phyloP scores from a whole-genome alignment of 441 rosid genomes.

The California macrophylla region DNA sequence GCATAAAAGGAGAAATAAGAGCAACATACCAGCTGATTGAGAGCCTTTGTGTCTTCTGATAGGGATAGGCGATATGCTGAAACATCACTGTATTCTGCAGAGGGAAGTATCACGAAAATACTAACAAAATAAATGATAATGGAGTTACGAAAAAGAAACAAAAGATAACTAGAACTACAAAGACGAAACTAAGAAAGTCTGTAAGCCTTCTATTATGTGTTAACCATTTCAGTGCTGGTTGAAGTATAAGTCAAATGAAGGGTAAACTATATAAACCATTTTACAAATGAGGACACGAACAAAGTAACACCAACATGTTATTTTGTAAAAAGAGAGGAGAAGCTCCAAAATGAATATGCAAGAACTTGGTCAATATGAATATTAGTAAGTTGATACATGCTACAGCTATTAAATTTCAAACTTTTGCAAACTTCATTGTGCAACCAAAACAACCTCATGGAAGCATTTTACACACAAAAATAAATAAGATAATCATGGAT shows the following conservation, averaged over 20 bases:
- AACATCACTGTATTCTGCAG: slow-evolving; percentile 84
- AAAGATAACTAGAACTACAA: background rate
- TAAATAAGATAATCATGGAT: background rate
- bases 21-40: slow-evolving; percentile 75
- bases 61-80: slow-evolving; percentile 81
- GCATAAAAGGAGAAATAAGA: slow-evolving; percentile 11
- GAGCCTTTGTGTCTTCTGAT: slow-evolving; percentile 97
- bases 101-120: background rate
- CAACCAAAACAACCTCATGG: background rate
- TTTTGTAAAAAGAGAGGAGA: background rate
- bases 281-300: background rate
- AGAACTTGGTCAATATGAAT: background rate
- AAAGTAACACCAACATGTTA: background rate
- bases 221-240: background rate
- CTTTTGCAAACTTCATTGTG: background rate
- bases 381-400: background rate
- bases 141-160: background rate
- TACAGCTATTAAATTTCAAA: background rate
- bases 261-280: slow-evolving; percentile 1
- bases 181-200: background rate
- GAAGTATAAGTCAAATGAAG: background rate
- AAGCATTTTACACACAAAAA: background rate
- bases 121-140: background rate
- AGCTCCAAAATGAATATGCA: background rate
- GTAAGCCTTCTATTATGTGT: background rate